These are phyloP conservation scores for Plicaturopsis crispa DNA, from an alignment of 768 basidiomycete genomes.

Conservation along the genomic window DNA sequence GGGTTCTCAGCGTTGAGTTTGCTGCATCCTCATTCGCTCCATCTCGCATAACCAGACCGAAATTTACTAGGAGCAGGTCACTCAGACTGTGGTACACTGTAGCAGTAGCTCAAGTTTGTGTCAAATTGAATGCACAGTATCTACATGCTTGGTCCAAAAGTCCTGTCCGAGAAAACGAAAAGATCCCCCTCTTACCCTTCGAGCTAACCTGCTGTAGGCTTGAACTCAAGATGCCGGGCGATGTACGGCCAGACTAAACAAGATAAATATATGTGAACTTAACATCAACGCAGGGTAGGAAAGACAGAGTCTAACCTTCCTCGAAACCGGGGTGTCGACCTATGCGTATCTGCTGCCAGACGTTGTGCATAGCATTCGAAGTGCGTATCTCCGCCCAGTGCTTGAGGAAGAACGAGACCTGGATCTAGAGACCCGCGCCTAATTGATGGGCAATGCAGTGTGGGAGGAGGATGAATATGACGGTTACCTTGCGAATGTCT, in stretches of 20 bases:
- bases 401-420: conserved; percentile 71
- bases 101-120: too few relatives aligned
- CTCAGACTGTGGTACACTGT: too few relatives aligned
- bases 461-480: not conserved
- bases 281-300: not conserved
- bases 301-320: conserved; percentile 42
- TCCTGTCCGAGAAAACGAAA: too few relatives aligned
- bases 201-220: conserved; percentile 27
- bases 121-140: too few relatives aligned
- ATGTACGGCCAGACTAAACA: conserved; percentile 61
- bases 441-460: conserved; percentile 25
- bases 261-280: not conserved
- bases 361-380: conserved; percentile 76
- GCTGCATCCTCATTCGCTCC: too few relatives aligned
- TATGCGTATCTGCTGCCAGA: conserved; percentile 80
- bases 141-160: too few relatives aligned
- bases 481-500: conserved; percentile 63
- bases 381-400: conserved; percentile 79
- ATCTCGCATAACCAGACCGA: too few relatives aligned
- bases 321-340: conserved; percentile 86
- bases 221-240: conserved; percentile 54
- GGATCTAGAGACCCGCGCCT: conserved; percentile 45
- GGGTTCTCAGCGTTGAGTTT: too few relatives aligned
- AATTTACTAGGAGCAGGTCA: too few relatives aligned
- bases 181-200: too few relatives aligned